Base-by-base conservation (phyloP, 2,329 filamentous ascomycete genomes). In the Colletotrichum filicis region DNA sequence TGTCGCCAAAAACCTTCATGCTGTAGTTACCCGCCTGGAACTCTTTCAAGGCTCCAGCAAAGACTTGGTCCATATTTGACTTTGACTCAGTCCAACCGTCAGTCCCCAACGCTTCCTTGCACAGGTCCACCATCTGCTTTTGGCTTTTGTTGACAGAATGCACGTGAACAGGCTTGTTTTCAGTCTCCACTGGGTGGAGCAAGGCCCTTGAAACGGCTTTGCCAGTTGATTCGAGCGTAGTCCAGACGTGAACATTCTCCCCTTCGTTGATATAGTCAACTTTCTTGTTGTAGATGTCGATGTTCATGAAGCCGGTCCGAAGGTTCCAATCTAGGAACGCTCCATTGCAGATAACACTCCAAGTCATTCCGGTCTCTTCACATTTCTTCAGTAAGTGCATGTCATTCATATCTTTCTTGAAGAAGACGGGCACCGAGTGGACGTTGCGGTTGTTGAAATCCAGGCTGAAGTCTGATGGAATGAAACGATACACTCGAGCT, bases 401-500 rank as follows among this genome's bases (percentile, higher is more conserved):
- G 49, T 64, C 68, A 1, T 46, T 70, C 14, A 65, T 63, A 7
- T 76, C 71, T 63, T 79, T 79, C 22, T 61, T 14, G 11, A n/a
- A 30, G 66, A 75, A 79, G 2, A 74, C 57, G 30, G 77, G 77
- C 4, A 79, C 35, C 5, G 37, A 19, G n/a, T 46, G 28, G 1
- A 57, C 56, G 14, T 74, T 75, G 32, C 74, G 72, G 59, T 76
- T 77, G 49, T 67, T 67, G 5, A 82, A 76, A 80, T 85, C 79
- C 55, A 79, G 77, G 32, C 84, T 84, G 55, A 87, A 93, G 71
- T 92, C 90, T 2, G 88, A 88, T 1, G 91, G 90, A 30, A 93
- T 81, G 81, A 92, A 91, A 12, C 89, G 86, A 77, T 90, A 85
- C 0, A 93, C 89, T 2, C 90, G 89, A 2, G 89, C 89, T 1